These are phyloP conservation scores for Alloteropsis semialata DNA, from an alignment of 176 grass and related monocot species.

Conservation along the genomic window DNA sequence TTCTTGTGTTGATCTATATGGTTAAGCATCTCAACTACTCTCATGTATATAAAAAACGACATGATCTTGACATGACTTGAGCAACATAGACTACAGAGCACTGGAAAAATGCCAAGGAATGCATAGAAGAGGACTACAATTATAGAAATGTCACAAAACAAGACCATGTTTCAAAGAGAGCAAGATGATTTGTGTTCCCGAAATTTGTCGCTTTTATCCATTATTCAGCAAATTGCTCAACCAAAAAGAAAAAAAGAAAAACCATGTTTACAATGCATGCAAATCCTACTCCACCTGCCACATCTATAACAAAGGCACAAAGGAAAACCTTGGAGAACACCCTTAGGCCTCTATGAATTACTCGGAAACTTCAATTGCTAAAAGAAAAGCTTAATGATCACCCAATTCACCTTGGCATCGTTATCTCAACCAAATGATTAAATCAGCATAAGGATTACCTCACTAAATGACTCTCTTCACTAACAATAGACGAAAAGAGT, in stretches of 20 bases:
- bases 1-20: constrained; percentile 62
- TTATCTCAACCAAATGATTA: not conserved
- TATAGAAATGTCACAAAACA: constrained; percentile 13
- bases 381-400: constrained; percentile 2
- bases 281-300: constrained; percentile 19
- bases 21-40: constrained; percentile 51
- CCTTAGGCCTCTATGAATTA: constrained; percentile 18
- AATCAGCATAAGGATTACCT: constrained; percentile 9
- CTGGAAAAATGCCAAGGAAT: not conserved
- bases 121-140: constrained; percentile 13
- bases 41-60: constrained; percentile 50
- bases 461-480: not conserved
- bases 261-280: not conserved
- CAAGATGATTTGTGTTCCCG: not conserved
- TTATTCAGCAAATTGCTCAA: constrained; percentile 10
- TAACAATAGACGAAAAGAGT: constrained; percentile 1
- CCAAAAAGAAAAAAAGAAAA: not conserved
- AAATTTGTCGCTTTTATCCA: not conserved
- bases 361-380: constrained; percentile 15
- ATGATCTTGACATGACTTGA: constrained; percentile 77
- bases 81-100: constrained; percentile 8
- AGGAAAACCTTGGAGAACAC: too few species aligned
- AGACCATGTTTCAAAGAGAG: not conserved
- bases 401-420: constrained; percentile 17
- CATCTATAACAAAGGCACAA: too few species aligned